Evolutionary conservation across 1,284 basidiomycete genomes (phyloP), one percentile per base, ranked within the genome.

Genomic region (Ceratobasidium sp.): DNA sequence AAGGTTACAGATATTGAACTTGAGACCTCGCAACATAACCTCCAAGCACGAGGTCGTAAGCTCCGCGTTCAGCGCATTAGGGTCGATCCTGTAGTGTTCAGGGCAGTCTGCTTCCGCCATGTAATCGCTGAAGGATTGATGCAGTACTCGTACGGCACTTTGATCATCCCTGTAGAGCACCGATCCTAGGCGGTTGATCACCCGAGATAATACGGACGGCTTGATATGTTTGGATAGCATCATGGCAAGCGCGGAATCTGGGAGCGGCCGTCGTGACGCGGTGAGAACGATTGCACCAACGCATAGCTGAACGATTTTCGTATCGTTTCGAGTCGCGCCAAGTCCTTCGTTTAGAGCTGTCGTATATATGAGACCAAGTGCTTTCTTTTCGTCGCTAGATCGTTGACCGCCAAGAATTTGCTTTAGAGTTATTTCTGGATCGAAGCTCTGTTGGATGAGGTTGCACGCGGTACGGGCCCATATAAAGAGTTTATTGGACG

Each of bases 401-500:
- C 26, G 26, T 2, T 77, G 33, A 13, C 56, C 57, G 9, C 23
- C 42, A 13, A 77, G 76, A 3, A 78, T 54, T 2, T 50, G 26
- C 1, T 48, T 52, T 6, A 77, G 23, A 23, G 59, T 42, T 3
- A 23, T 9, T 13, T 67, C 50, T 26, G 75, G 78, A 17, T 75
- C 54, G n/a, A 57, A 20, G 20, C 62, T 57, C 28, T 59, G 48
- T 15, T 13, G 33, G 33, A 77, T 73, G 12, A 73, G 28, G 56
- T 62, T 62, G 70, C 70, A 73, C 3, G 69, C 64, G 3, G 76
- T 77, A 12, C 50, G 28, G 6, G 78, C 76, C 44, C 65, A 66
- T 26, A 79, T 77, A 57, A 79, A 79, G 17, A 79, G 59, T 2
- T 50, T 66, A 28, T 67, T 62, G 10, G 78, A 33, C 4, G 33